Evolutionary conservation across 2,329 filamentous ascomycete species (phyloP), one percentile per base, ranked within the genome.

Genomic region (Clonostachys chloroleuca): DNA sequence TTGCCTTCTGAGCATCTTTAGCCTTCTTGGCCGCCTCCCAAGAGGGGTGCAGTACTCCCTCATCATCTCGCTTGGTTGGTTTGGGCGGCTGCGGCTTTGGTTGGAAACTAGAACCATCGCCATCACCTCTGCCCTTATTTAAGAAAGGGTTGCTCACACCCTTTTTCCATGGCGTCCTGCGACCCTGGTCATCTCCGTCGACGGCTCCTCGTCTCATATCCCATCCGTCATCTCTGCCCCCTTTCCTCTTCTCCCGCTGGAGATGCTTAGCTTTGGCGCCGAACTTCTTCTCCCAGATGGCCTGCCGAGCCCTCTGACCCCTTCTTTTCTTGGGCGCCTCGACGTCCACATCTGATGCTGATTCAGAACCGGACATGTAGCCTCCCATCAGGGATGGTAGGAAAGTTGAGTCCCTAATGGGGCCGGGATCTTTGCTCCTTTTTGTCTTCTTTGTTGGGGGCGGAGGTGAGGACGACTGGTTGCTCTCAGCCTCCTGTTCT

Each of bases 241-340:
- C 49, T 59, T 55, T 47, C 42, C 56, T 63, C 56, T 74, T 50
- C 64, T 70, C 54, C 52, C 65, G 62, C 49, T 73, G 72, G 40
- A 83, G 63, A 58, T 91, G 87, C 55, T 84, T 87, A 2, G 89
- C 89, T 51, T 78, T 75, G 13, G 76, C 73, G 44, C 87, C 87
- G 62, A 77, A 92, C 60, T 92, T 92, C 69, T 89, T 85, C 69
- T 92, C 88, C 73, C 83, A 87, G 49, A 94, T 86, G 20, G 83
- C 80, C 60, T 88, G 86, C 9, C 89, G 80, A n/a, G 86, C 87
- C 40, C 83, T 78, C 66, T 95, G 89, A 5, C 89, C 89, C 18
- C 87, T 77, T 57, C 92, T 92, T 66, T 91, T 92, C 56, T 81
- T 81, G 0, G 74, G 66, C 1, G 72, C 73, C 6, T 78, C 79